Base-by-base conservation (phyloP, 164 flowering plant species). In the Pachysandra terminalis region DNA sequence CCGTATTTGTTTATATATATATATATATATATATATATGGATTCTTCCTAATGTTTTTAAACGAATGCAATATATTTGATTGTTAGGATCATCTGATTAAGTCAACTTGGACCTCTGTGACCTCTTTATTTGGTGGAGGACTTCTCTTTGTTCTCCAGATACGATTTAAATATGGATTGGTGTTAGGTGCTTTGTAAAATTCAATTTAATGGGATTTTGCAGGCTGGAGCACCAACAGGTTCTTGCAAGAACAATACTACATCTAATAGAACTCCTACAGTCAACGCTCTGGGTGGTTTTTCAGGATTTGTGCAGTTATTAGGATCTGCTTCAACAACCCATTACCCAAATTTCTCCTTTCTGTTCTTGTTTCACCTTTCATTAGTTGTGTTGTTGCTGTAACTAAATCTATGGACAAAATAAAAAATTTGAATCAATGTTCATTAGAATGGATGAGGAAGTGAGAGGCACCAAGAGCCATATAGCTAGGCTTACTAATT, bases 191-290 rank as follows among this genome's bases (percentile, higher is more conserved):
- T 15, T 37, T 63, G 28, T 61, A 37, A 68, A 37, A 28, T 9
- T 71, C 45, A 24, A n/a, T 35, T 48, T 61, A 28, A 66, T 53
- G 60, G 53, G 13, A 65, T 65, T 79, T 78, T 79, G 80, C 91
- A 95, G 98, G 88, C 84, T 60, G 91, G 92, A 73, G 90, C 86
- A 69, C 82, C 90, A 19, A 71, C 74, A 65, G 97, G 97, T 72
- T 74, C 80, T 68, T 95, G 99, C 89, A 95, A 87, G 68, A 83
- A 78, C 45, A 61, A 72, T 26, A 21, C 83, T 60, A 70, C 70
- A 19, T 61, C 87, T 54, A 78, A 59, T 68, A 73, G 72, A 64
- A 77, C 79, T 59, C 76, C 88, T 37, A 5, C 82, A 5, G 19
- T 76, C 23, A 77, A 37, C 61, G 45, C 73, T 37, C 71, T 70